Percentiles rank a stretch among this genome's conserved stretches.
These are phyloP conservation scores for Echites panduratus DNA, from an alignment of 257 asterid genomes.

Conservation along the genomic window DNA sequence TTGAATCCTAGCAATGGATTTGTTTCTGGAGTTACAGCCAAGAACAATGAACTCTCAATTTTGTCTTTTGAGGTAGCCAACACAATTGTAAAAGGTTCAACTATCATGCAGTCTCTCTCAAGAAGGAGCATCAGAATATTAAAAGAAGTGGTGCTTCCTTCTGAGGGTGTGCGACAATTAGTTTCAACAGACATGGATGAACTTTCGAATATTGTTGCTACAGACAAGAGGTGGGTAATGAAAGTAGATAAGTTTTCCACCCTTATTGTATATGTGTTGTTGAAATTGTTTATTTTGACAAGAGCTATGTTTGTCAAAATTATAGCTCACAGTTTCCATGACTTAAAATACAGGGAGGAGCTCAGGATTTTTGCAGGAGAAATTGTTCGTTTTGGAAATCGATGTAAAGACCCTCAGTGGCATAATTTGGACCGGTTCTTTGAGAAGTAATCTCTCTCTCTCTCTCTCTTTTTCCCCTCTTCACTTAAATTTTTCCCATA, in stretches of 20 bases:
- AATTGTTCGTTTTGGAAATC: conserved; percentile 80
- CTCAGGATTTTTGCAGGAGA: conserved; percentile 65
- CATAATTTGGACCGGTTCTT: conserved; percentile 75
- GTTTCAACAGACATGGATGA: conserved; percentile 54
- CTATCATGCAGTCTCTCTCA: conserved; percentile 63
- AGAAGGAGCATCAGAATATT: conserved; percentile 44
- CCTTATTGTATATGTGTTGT: neutral
- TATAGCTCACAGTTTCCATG: neutral
- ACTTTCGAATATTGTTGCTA: conserved; percentile 60
- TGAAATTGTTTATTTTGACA: neutral
- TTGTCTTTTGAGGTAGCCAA: conserved; percentile 78
- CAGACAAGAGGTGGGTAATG: conserved; percentile 62
- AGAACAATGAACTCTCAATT: conserved; percentile 56
- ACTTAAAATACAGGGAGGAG: conserved; percentile 50
- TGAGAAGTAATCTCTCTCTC: conserved; percentile 47
- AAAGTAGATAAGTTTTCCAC: conserved; percentile 4
- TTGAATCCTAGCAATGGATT: conserved; percentile 50
- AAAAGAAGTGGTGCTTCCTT: conserved; percentile 55
- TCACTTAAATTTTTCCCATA: neutral
- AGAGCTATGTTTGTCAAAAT: neutral
- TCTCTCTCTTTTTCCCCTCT: neutral
- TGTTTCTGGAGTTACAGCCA: conserved; percentile 43
- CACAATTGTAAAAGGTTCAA: conserved; percentile 73
- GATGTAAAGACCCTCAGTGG: conserved; percentile 90
- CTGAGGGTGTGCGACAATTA: conserved; percentile 57